Evolutionary conservation across 73 alveolate species (phyloP).

Genomic region (Paramecium sexaurelia): DNA sequence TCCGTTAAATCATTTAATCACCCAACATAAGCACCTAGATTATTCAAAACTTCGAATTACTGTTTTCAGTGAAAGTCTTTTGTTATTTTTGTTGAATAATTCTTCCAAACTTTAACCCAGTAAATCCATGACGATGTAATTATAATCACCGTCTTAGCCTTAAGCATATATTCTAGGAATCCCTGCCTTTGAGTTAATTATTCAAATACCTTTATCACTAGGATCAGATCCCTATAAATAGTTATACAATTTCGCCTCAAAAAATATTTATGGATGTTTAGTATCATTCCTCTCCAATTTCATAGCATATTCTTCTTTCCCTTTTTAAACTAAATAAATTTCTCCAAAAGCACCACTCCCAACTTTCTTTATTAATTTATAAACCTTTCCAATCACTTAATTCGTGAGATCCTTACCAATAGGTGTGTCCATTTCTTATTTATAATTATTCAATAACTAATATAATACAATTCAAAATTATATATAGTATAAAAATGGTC

Average conservation of each 20-base stretch:
- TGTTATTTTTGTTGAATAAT: conserved; percentile 76
- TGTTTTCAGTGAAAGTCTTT: conserved; percentile 57
- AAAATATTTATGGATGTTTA: conserved; percentile 67
- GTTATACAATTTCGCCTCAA: conserved; percentile 68
- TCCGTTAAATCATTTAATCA: conserved; percentile 65
- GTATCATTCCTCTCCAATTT: conserved; percentile 76
- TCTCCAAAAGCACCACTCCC: conserved; percentile 95
- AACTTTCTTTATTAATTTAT: conserved; percentile 76
- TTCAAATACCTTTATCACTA: conserved; percentile 40
- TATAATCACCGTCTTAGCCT: conserved; percentile 80
- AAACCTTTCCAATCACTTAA: conserved; percentile 74
- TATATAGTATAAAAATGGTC: background rate
- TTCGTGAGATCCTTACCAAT: conserved; percentile 54
- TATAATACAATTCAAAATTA: background rate
- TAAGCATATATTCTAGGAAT: conserved; percentile 66
- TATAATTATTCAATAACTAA: background rate
- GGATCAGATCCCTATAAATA: conserved; percentile 61
- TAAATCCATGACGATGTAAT: conserved; percentile 88
- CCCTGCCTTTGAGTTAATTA: conserved; percentile 53
- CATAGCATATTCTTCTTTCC: conserved; percentile 76
- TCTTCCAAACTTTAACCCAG: conserved; percentile 94
- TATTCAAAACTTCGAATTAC: background rate
- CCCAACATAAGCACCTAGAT: conserved; percentile 67
- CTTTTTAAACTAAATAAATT: conserved; percentile 73
- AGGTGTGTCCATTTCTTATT: conserved; percentile 50